These are phyloP conservation scores for Pelargonium myrrhifolium DNA, from an alignment of 441 rosid species.

Conservation along the genomic window DNA sequence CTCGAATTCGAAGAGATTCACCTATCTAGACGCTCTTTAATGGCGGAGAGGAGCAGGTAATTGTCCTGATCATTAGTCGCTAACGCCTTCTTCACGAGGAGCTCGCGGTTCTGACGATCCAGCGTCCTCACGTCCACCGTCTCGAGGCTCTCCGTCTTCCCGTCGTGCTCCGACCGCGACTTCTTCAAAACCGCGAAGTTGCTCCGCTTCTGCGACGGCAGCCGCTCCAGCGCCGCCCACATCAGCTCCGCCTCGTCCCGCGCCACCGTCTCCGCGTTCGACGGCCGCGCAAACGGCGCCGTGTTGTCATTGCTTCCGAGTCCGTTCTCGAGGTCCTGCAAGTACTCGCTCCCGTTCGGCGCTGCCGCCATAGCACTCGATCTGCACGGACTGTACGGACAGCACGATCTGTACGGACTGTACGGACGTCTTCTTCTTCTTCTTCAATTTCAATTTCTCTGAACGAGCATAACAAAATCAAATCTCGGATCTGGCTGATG, in stretches of 20 bases:
- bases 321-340: neutral
- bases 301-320: neutral
- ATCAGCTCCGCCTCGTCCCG: conserved; percentile 74
- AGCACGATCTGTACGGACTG: too few relatives aligned
- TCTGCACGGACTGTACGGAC: too few relatives aligned
- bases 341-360: neutral
- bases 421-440: neutral
- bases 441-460: neutral
- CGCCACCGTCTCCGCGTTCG: conserved; percentile 55
- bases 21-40: conserved; percentile 80
- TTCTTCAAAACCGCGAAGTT: conserved; percentile 38
- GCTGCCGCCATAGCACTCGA: conserved; percentile 40
- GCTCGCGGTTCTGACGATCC: conserved; percentile 53
- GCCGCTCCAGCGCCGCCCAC: conserved; percentile 66
- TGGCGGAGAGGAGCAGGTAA: conserved; percentile 46
- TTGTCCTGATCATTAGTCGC: conserved; percentile 87
- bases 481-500: neutral
- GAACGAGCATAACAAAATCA: too few relatives aligned
- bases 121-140: conserved; percentile 64
- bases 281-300: conserved; percentile 43
- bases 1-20: conserved; percentile 11
- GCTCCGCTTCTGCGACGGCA: conserved; percentile 58
- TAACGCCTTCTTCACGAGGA: conserved; percentile 63
- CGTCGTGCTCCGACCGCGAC: conserved; percentile 26
- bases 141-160: conserved; percentile 27